Conservation (phyloP, 2,329 filamentous ascomycete species). For the Coleophoma crateriformis region DNA sequence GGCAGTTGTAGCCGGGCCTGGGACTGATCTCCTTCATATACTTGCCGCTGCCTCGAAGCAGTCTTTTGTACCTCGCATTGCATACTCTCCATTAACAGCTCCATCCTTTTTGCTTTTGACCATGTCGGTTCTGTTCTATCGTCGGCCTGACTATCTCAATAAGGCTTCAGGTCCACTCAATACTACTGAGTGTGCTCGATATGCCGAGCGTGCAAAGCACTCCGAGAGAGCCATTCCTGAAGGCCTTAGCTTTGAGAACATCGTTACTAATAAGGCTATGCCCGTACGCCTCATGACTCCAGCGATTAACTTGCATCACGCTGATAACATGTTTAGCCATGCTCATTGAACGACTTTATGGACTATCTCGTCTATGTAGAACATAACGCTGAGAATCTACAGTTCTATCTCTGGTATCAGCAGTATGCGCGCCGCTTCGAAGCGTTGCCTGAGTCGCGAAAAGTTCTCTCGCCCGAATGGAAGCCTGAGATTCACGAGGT, state of each 20-base stretch:
- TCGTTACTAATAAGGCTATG: slow-evolving; percentile 70
- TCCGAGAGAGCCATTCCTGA: slow-evolving; percentile 54
- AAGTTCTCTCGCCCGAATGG: slow-evolving; percentile 64
- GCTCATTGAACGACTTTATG: slow-evolving; percentile 77
- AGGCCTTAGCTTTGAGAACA: slow-evolving; percentile 69
- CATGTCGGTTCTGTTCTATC: slow-evolving; percentile 26
- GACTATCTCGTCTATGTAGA: slow-evolving; percentile 80
- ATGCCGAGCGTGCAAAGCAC: slow-evolving; percentile 19
- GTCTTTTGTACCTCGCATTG: too few species aligned
- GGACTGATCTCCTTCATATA: too few species aligned
- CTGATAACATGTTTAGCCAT: slow-evolving; percentile 47
- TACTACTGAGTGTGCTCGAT: slow-evolving; percentile 15
- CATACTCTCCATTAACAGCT: too few species aligned
- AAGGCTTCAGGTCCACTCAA: slow-evolving; percentile 18
- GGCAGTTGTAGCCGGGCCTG: too few species aligned
- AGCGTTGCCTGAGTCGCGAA: slow-evolving; percentile 35
- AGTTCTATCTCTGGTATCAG: slow-evolving; percentile 61
- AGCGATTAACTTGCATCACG: not conserved
- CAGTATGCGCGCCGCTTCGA: slow-evolving; percentile 48
- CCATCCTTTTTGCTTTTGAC: too few species aligned
- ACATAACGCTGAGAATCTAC: slow-evolving; percentile 72
- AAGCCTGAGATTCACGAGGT: slow-evolving; percentile 27
- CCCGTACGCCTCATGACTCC: slow-evolving; percentile 52
- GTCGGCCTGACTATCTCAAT: slow-evolving; percentile 21
- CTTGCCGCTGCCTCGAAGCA: too few species aligned